Evolutionary conservation across 1,284 basidiomycete genomes (phyloP).

Genomic region (Ganoderma leucocontextum): DNA sequence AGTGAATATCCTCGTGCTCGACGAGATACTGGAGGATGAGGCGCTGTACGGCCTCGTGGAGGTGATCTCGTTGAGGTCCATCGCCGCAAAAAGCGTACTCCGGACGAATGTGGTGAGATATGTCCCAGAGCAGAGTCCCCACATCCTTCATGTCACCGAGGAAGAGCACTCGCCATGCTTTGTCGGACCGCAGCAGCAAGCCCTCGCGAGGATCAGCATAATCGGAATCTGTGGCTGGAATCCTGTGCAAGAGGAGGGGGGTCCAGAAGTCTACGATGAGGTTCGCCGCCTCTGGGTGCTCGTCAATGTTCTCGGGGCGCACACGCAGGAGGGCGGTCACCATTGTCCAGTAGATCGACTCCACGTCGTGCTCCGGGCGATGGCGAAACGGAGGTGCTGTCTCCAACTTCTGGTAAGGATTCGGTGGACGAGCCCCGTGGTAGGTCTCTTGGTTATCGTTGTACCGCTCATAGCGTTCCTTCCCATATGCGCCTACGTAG

Average conservation of each 20-base stretch:
- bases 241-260: neutral
- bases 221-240: neutral
- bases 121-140: neutral
- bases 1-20: neutral
- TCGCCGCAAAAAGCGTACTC: neutral
- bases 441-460: neutral
- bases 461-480: neutral
- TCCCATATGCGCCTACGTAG: neutral
- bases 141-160: neutral
- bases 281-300: neutral
- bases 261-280: neutral
- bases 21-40: conserved; percentile 8
- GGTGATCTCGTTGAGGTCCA: neutral
- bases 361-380: conserved; percentile 4
- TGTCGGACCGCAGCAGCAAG: neutral
- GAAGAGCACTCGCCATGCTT: neutral
- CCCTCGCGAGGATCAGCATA: neutral
- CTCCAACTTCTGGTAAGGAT: neutral
- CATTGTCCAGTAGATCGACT: neutral
- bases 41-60: conserved; percentile 7
- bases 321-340: neutral
- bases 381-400: neutral
- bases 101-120: neutral
- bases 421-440: neutral
- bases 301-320: neutral